Evolutionary conservation across 2,329 filamentous ascomycete species (phyloP).

Genomic region (Xylaria sp.): DNA sequence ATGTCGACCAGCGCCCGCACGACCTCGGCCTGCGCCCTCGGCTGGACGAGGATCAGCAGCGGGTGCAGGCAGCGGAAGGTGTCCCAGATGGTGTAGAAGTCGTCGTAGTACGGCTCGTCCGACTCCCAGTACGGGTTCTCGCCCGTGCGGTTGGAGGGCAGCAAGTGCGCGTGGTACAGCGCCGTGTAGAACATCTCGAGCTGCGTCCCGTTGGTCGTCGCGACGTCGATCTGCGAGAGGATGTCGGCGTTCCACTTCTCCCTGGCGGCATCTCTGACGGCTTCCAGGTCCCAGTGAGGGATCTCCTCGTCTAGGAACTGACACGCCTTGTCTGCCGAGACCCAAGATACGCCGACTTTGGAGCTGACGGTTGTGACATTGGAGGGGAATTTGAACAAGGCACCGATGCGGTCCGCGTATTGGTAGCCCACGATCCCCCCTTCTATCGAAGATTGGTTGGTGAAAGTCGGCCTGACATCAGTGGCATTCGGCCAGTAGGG

Average conservation of each 20-base stretch:
- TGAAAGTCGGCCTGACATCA: constrained; percentile 44
- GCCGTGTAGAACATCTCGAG: constrained; percentile 59
- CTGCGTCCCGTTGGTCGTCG: constrained; percentile 48
- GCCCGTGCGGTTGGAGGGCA: constrained; percentile 61
- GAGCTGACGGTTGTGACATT: constrained; percentile 47
- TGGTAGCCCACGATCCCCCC: constrained; percentile 53
- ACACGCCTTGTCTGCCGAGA: constrained; percentile 52
- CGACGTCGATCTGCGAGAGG: constrained; percentile 46
- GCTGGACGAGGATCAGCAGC: constrained; percentile 57
- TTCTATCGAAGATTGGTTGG: constrained; percentile 56
- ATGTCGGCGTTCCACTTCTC: constrained; percentile 50
- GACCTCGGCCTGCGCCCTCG: constrained; percentile 54
- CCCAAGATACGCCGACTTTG: constrained; percentile 53
- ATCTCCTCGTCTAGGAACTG: constrained; percentile 53
- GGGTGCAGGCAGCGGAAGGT: constrained; percentile 57
- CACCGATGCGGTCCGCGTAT: constrained; percentile 54
- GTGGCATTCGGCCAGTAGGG: constrained; percentile 39
- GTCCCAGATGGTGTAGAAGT: constrained; percentile 62
- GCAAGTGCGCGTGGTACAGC: constrained; percentile 63
- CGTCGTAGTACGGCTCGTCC: constrained; percentile 60
- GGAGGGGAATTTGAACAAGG: constrained; percentile 50
- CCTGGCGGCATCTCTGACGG: constrained; percentile 43
- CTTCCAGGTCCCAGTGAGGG: constrained; percentile 44
- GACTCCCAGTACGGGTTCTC: constrained; percentile 61
- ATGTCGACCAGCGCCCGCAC: constrained; percentile 61